phyloP scores from a whole-genome alignment of 2,329 filamentous ascomycete genomes.

The Xylaria arbuscula region DNA sequence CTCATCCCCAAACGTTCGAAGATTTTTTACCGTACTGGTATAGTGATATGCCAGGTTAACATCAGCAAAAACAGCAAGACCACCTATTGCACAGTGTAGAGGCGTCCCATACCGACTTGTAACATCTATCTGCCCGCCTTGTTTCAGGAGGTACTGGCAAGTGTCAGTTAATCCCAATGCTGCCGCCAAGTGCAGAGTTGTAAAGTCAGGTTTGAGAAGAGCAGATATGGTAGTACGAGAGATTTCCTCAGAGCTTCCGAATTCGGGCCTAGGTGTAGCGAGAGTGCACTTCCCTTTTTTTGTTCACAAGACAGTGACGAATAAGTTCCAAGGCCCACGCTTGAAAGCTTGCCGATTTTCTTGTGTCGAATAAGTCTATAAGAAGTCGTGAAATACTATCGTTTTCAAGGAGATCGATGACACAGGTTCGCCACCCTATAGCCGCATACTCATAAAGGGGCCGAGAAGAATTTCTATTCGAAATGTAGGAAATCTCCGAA shows the following conservation, averaged over 20 bases:
- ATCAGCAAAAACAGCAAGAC: neutral
- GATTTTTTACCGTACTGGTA: neutral
- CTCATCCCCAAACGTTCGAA: neutral
- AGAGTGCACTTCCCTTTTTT: neutral
- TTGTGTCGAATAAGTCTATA: neutral
- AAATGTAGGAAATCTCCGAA: neutral
- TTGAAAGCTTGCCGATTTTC: neutral
- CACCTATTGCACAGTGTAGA: neutral
- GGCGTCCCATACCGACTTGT: neutral
- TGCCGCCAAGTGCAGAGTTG: neutral
- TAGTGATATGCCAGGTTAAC: neutral
- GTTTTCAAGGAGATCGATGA: neutral
- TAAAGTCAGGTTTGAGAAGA: constrained; percentile 2
- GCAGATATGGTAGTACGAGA: neutral
- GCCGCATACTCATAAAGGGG: neutral
- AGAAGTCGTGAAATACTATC: neutral
- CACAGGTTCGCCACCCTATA: neutral
- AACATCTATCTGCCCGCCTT: neutral
- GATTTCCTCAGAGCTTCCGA: neutral
- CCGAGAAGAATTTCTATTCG: neutral
- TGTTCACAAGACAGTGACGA: neutral
- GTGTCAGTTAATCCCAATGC: neutral
- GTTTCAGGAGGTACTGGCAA: neutral
- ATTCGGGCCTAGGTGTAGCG: neutral
- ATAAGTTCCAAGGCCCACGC: neutral